Conservation (phyloP, 2,329 filamentous ascomycete genomes). For the Aspergillus sp. region DNA sequence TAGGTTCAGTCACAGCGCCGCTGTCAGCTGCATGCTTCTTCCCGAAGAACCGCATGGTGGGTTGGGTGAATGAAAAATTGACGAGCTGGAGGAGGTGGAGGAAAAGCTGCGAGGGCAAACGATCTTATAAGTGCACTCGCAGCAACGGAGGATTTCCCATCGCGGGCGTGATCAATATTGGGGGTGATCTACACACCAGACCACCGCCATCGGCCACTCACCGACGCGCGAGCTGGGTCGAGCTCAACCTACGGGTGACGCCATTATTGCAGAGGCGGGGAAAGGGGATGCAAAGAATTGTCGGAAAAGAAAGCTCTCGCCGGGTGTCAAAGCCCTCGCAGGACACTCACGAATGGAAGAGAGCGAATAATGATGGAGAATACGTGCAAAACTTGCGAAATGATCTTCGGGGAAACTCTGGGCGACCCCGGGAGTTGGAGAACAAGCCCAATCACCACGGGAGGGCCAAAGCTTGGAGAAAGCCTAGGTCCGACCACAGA, state of each 20-base stretch:
- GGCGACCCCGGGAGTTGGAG: not conserved
- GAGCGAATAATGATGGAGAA: not conserved
- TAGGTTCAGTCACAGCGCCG: not conserved
- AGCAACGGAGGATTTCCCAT: conserved; percentile 14
- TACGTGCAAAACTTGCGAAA: not conserved
- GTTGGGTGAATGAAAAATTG: not conserved
- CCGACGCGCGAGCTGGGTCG: not conserved
- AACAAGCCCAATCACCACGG: not conserved
- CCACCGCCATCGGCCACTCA: not conserved
- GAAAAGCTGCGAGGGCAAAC: not conserved
- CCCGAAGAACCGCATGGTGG: conserved; percentile 13
- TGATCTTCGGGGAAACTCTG: not conserved
- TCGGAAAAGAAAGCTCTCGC: not conserved
- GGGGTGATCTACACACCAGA: conserved; percentile 20
- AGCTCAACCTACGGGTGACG: conserved; percentile 2
- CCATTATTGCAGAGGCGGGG: conserved; percentile 6
- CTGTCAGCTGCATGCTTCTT: conserved; percentile 4
- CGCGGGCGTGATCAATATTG: conserved; percentile 1
- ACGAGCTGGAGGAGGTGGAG: not conserved
- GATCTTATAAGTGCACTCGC: conserved; percentile 14
- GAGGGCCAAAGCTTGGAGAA: not conserved
- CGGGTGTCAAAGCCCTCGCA: no score
- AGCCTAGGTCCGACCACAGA: not conserved
- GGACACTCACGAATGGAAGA: not conserved
- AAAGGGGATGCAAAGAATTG: not conserved